Evolutionary conservation across 257 asterid genomes (phyloP), one percentile per base, ranked within the genome.

Genomic region (Cynanchum wilfordii): DNA sequence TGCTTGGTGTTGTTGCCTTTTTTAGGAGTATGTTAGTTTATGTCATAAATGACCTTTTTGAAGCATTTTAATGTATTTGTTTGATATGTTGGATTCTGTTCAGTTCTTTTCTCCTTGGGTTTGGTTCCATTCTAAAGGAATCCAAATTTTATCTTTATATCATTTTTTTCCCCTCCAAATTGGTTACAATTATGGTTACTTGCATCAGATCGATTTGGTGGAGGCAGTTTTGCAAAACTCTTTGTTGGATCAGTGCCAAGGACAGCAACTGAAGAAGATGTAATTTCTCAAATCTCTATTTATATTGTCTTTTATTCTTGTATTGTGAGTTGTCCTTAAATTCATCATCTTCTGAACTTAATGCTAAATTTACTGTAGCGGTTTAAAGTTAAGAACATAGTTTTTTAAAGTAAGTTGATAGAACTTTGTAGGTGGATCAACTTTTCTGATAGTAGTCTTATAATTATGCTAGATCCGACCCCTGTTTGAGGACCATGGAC

Each of bases 201-300:
- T 54, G 68, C 69, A 67, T 59, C 80, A 89, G 98, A 93, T 36
- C 85, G 78, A 72, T 47, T 72, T 62, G 91, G 88, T 72, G 93
- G 90, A 79, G 82, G 81, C 69, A 77, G 80, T 73, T 89, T 87
- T 77, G 92, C 92, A 51, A 93, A 93, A 81, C 96, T 93, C 51
- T 93, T 93, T 80, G 93, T 93, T 58, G 98, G 98, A 73, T 93
- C 98, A 70, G 97, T 93, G 72, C 98, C 98, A 7, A 83, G 96
- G 87, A 85, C 93, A 3, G 89, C 87, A 65, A 89, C 90, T 13
- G 98, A 93, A 79, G 88, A 86, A 67, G 97, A 93, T 79, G 98
- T 93, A 84, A 87, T 96, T 83, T 65, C 52, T 72, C 73, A 25
- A 58, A 25, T 11, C 63, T 71, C 63, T 57, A 7, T 5, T 29